Evolutionary conservation across 2,329 filamentous ascomycete species (phyloP).

Genomic region (Bipolaris zeicola): DNA sequence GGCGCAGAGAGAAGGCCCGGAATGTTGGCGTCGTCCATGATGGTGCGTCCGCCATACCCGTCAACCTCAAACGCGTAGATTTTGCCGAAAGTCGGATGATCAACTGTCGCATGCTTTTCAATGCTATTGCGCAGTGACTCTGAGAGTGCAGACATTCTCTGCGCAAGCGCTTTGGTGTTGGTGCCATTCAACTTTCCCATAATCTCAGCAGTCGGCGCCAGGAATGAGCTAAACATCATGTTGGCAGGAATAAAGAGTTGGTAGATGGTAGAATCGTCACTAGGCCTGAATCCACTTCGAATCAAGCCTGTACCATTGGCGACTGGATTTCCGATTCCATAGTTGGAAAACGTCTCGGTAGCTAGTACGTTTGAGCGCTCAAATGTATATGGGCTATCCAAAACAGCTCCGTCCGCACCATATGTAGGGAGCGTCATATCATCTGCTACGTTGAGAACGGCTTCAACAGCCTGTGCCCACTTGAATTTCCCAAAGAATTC

Average conservation of each 20-base stretch:
- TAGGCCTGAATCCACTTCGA: slow-evolving; percentile 57
- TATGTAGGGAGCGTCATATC: slow-evolving; percentile 58
- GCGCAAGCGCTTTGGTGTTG: slow-evolving; percentile 58
- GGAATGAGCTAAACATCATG: slow-evolving; percentile 75
- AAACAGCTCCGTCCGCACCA: slow-evolving; percentile 52
- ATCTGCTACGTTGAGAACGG: slow-evolving; percentile 52
- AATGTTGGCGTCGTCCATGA: slow-evolving; percentile 77
- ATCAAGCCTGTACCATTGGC: slow-evolving; percentile 56
- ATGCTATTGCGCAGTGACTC: slow-evolving; percentile 52
- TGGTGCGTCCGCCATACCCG: slow-evolving; percentile 55
- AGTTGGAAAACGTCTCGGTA: slow-evolving; percentile 59
- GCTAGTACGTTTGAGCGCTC: slow-evolving; percentile 52
- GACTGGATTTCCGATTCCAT: slow-evolving; percentile 58
- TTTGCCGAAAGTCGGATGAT: slow-evolving; percentile 44
- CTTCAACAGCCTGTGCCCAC: slow-evolving; percentile 55
- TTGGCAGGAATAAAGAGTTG: slow-evolving; percentile 58
- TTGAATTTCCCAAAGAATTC: slow-evolving; percentile 56
- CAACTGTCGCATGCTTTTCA: slow-evolving; percentile 51
- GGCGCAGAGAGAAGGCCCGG: slow-evolving; percentile 69
- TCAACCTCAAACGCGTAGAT: slow-evolving; percentile 58
- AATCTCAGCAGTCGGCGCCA: slow-evolving; percentile 60
- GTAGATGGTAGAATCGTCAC: slow-evolving; percentile 57
- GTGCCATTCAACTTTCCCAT: slow-evolving; percentile 55
- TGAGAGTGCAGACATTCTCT: slow-evolving; percentile 63
- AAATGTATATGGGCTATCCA: slow-evolving; percentile 54